Conservation (phyloP, 2,329 filamentous ascomycete genomes). For the Fusarium proliferatum region DNA sequence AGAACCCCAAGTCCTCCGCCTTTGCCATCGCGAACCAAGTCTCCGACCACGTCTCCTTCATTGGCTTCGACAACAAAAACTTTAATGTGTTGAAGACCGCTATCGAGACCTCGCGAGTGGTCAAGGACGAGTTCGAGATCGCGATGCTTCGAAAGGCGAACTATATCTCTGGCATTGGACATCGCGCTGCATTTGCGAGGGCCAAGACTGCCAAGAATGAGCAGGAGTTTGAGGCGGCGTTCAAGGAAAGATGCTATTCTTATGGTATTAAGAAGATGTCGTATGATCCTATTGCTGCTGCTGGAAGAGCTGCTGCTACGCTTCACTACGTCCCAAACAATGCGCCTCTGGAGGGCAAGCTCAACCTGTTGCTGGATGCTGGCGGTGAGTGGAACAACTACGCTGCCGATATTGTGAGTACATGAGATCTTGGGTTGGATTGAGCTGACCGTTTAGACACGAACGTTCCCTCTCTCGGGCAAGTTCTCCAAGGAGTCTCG, state of each 20-base stretch:
- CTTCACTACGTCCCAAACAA: conserved; percentile 90
- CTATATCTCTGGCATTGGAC: conserved; percentile 73
- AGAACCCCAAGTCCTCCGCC: conserved; percentile 59
- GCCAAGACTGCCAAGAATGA: conserved; percentile 78
- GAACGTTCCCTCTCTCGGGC: conserved; percentile 85
- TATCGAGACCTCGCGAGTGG: conserved; percentile 74
- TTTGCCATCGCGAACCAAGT: conserved; percentile 85
- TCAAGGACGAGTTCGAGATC: conserved; percentile 81
- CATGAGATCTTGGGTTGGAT: neutral
- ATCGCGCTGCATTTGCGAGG: conserved; percentile 69
- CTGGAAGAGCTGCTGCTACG: conserved; percentile 82
- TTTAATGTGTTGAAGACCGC: conserved; percentile 66
- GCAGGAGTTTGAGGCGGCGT: conserved; percentile 83
- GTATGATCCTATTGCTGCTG: conserved; percentile 87
- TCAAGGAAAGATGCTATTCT: conserved; percentile 80
- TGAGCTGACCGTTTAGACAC: conserved; percentile 64
- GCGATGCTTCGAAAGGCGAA: conserved; percentile 79
- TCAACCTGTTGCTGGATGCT: conserved; percentile 86
- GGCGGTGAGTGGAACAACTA: conserved; percentile 82
- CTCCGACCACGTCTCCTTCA: conserved; percentile 76
- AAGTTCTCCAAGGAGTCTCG: conserved; percentile 76
- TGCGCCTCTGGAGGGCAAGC: conserved; percentile 74
- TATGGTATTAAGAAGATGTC: conserved; percentile 84
- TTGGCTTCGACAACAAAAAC: conserved; percentile 75
- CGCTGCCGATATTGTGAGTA: conserved; percentile 71